These are phyloP conservation scores for Solanum hybrid DNA, from an alignment of 305 asterid species.

Conservation along the genomic window DNA sequence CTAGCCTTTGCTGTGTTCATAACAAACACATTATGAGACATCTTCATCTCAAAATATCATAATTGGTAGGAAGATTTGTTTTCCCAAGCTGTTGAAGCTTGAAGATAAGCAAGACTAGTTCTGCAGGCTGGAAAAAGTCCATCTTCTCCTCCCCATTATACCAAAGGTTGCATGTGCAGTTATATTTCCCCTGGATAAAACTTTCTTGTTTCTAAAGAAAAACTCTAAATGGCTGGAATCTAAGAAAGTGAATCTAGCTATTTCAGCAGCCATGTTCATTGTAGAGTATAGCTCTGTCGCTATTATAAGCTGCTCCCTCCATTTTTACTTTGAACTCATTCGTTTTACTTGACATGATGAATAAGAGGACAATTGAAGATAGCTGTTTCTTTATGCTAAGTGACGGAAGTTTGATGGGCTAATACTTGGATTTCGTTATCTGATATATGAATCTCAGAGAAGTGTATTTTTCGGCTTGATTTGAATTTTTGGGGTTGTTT, in stretches of 20 bases:
- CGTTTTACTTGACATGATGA: not conserved
- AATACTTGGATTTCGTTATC: not conserved
- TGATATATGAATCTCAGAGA: not conserved
- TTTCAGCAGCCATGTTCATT: not conserved
- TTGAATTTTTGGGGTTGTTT: not conserved
- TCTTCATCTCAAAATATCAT: not conserved
- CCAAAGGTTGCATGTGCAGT: not conserved
- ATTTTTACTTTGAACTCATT: not conserved
- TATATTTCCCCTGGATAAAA: not conserved
- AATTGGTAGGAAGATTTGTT: not conserved
- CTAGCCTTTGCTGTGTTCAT: not conserved
- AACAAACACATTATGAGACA: not conserved
- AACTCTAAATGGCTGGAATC: not conserved
- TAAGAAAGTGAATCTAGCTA: not conserved
- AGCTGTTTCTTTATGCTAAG: not conserved
- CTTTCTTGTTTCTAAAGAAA: not conserved
- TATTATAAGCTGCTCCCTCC: not conserved
- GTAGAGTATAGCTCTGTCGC: not conserved
- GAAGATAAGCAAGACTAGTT: not conserved
- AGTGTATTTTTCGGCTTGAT: not conserved
- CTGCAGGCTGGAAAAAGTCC: not conserved
- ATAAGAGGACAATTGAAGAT: not conserved
- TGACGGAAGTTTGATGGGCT: not conserved
- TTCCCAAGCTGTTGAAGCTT: not conserved
- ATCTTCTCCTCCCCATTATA: not conserved